Conservation (phyloP, 2,329 filamentous ascomycete species). For the Diaporthe amygdali region DNA sequence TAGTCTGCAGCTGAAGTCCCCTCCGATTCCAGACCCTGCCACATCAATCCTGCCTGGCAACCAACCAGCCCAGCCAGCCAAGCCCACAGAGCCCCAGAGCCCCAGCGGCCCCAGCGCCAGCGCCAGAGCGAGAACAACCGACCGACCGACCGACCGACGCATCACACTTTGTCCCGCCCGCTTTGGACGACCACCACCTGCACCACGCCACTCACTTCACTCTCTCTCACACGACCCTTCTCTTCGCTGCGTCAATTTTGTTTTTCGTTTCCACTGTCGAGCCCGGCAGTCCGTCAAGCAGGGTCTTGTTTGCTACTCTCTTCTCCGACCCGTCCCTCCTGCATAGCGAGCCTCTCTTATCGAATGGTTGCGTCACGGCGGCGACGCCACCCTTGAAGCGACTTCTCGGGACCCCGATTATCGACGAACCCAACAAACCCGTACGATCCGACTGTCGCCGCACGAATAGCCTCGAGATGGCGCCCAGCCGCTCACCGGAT, state of each 20-base stretch:
- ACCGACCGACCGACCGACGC: slow-evolving; percentile 3
- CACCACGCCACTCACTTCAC: slow-evolving; percentile 14
- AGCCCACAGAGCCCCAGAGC: slow-evolving; percentile 4
- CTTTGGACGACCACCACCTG: not conserved
- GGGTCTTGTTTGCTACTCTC: not conserved
- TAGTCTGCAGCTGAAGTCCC: slow-evolving; percentile 11
- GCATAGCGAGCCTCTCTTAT: slow-evolving; percentile 21
- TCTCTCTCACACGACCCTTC: slow-evolving; percentile 5
- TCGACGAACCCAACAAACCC: not conserved
- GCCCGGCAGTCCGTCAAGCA: not conserved
- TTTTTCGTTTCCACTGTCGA: not conserved
- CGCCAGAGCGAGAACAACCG: slow-evolving; percentile 10
- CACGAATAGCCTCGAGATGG: slow-evolving; percentile 21
- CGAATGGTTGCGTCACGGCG: slow-evolving; percentile 28
- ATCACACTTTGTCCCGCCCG: slow-evolving; percentile 13
- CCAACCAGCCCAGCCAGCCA: slow-evolving; percentile 13
- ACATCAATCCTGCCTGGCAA: slow-evolving; percentile 3
- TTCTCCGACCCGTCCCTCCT: not conserved
- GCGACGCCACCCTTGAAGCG: slow-evolving; percentile 29
- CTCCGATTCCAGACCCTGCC: slow-evolving; percentile 12
- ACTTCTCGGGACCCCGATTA: slow-evolving; percentile 9
- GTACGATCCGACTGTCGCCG: not conserved
- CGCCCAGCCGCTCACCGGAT: slow-evolving; percentile 37
- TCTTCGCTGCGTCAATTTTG: not conserved
- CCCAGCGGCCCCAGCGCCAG: slow-evolving; percentile 12